These are phyloP conservation scores for Saitozyma sp. DNA, from an alignment of 768 basidiomycete genomes.

Conservation along the genomic window DNA sequence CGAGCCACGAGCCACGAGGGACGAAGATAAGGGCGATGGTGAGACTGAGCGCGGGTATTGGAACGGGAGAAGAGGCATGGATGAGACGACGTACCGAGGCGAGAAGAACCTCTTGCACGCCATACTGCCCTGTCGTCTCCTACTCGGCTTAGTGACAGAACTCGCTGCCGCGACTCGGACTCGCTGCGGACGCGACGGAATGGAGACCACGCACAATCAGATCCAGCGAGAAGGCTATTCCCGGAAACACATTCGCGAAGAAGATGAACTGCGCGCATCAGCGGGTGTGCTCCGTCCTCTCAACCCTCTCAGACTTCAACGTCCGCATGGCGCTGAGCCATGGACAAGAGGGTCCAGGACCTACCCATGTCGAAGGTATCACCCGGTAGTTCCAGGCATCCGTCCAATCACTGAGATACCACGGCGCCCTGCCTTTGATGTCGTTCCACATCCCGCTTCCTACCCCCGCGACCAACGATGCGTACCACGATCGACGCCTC, in stretches of 20 bases:
- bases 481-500: not conserved
- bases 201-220: constrained; percentile 59
- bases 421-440: constrained; percentile 69
- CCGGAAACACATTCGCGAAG: constrained; percentile 66
- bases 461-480: constrained; percentile 12
- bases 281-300: too few species aligned
- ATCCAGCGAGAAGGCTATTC: constrained; percentile 87
- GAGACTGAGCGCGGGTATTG: too few species aligned
- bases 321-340: too few species aligned
- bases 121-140: constrained; percentile 84
- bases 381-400: constrained; percentile 92
- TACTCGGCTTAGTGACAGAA: constrained; percentile 2
- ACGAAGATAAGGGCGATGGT: too few species aligned
- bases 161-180: too few species aligned
- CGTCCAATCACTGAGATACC: constrained; percentile 82
- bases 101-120: constrained; percentile 76
- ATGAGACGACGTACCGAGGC: constrained; percentile 34
- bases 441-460: constrained; percentile 67
- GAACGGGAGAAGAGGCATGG: too few species aligned
- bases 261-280: constrained; percentile 30
- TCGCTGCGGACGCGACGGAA: not conserved
- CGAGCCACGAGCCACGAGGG: too few species aligned
- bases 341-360: constrained; percentile 65
- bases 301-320: too few species aligned
- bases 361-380: constrained; percentile 77